A percentile compares a stretch with the other conserved stretches of the same genome.
Conservation (phyloP, 2,329 filamentous ascomycete genomes). For the Amylocarpus encephaloides region DNA sequence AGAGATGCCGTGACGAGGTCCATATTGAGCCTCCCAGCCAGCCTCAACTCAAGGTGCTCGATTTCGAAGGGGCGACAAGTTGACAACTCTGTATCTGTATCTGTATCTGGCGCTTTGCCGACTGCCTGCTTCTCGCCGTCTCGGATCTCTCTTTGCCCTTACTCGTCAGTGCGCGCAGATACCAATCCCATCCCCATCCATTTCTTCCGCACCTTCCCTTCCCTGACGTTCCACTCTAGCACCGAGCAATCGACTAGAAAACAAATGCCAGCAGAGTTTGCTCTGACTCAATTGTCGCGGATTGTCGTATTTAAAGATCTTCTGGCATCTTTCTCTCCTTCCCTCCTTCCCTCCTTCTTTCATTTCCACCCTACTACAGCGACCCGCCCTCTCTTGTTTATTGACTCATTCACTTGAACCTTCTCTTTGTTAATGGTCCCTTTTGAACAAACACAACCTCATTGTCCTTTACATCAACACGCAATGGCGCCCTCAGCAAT, state of each 20-base stretch:
- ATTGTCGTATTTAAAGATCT: constrained; percentile 1
- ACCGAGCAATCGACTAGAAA: constrained; percentile 1
- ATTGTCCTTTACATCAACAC: not conserved
- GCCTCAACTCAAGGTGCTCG: no score
- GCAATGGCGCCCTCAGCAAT: constrained; percentile 44
- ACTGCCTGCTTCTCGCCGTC: not conserved
- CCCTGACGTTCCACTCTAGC: not conserved
- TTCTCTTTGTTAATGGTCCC: constrained; percentile 3
- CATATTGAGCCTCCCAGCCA: no score
- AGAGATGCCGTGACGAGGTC: no score
- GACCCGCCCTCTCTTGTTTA: not conserved
- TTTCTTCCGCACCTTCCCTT: not conserved
- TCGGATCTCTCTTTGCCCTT: not conserved
- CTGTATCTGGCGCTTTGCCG: no score
- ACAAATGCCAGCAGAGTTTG: not conserved
- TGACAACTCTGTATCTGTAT: no score
- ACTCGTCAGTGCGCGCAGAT: no score
- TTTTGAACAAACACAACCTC: not conserved
- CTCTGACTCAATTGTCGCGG: constrained; percentile 2
- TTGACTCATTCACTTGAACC: not conserved
- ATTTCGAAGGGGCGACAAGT: no score
- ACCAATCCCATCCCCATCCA: no score
- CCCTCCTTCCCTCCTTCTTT: not conserved
- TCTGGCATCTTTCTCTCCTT: not conserved
- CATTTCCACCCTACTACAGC: not conserved